phyloP scores from a whole-genome alignment of 176 grass and related monocot genomes.

The barley (Hordeum vulgare) region MorexV3_pseudomolecules_assembly NC_058520.1:579903626-579904125 shows the following conservation, averaged over 20 bases:
- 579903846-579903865: not conserved
- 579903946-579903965: not conserved
- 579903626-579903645: too few species aligned
- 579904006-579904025: constrained; percentile 2
- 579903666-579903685: not conserved
- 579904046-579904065: not conserved
- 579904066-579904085: constrained; percentile 46
- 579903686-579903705: not conserved
- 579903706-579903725: too few species aligned
- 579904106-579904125: constrained; percentile 19
- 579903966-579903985: constrained; percentile 15
- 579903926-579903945: not conserved
- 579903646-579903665: not conserved
- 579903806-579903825: not conserved
- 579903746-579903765: not conserved
- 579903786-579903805: constrained; percentile 8
- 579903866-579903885: not conserved
- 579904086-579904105: not conserved
- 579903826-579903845: not conserved
- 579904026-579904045: not conserved
- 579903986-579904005: constrained; percentile 28
- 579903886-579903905: not conserved
- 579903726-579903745: not conserved
- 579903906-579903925: not conserved
- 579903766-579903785: not conserved